A percentile compares a stretch with the other conserved stretches of the same genome.
These are phyloP conservation scores for Leucocoprinus birnbaumii DNA, from an alignment of 768 basidiomycete species.

Conservation along the genomic window DNA sequence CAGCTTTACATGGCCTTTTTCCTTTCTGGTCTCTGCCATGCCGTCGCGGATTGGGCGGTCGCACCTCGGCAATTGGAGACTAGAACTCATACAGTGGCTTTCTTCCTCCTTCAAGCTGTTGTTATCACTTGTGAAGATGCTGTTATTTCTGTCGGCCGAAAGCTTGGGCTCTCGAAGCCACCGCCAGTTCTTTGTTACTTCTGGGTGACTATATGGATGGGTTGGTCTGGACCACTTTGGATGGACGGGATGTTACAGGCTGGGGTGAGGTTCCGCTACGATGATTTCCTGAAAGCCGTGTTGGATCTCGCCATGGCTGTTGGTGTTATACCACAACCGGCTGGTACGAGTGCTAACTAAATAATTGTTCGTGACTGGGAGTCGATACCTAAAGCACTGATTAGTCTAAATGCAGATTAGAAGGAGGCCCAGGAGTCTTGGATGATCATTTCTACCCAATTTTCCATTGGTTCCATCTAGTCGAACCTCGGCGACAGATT, in stretches of 20 bases:
- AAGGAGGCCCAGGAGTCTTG: no score
- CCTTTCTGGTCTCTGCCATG: slow-evolving; percentile 27
- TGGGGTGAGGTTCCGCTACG: neutral
- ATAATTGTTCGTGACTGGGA: no score
- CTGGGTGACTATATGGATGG: slow-evolving; percentile 10
- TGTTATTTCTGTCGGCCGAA: slow-evolving; percentile 19
- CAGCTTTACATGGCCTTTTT: slow-evolving; percentile 30
- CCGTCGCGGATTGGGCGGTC: slow-evolving; percentile 8
- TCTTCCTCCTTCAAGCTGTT: slow-evolving; percentile 24
- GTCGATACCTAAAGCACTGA: no score
- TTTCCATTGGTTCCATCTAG: no score
- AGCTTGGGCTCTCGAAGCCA: slow-evolving; percentile 5
- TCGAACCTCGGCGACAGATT: no score
- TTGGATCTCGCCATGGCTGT: no score
- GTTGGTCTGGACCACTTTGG: slow-evolving; percentile 4
- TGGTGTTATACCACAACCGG: no score
- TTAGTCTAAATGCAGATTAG: no score
- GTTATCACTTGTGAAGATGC: slow-evolving; percentile 29
- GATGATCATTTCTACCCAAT: no score
- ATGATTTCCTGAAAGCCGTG: no score
- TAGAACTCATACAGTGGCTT: slow-evolving; percentile 13
- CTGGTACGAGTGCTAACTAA: no score
- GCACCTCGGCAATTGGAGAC: neutral
- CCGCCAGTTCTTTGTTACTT: slow-evolving; percentile 2
- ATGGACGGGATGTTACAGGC: neutral